Base-by-base conservation (phyloP, 768 basidiomycete genomes). In the Fistulinella prunicolor region DNA sequence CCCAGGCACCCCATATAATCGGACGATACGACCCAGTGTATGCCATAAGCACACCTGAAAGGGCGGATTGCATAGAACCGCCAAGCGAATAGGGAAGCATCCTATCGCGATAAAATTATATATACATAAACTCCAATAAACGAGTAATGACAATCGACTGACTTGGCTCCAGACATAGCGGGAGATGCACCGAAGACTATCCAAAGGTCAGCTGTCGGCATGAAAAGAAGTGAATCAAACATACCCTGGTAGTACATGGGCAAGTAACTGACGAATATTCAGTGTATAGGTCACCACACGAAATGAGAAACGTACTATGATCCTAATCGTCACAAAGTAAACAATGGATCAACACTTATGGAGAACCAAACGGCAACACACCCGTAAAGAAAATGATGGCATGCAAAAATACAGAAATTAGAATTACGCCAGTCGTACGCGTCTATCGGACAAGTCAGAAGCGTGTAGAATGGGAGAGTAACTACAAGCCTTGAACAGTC, bases 231-330 rank as follows among this genome's bases (percentile, higher is more conserved):
- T 1, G 19, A 20, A 36, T 39, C 24, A n/a, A 47, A 20, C 42
- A 28, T 47, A 26, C 63, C 65, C 53, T 74, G 74, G 44, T 68
- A 75, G 50, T 72, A 74, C 43, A 73, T 53, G 4, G 74, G 73
- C 29, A 74, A 43, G 42, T 74, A 73, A 46, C 64, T 67, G 22
- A 22, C 32, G 13, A 43, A 9, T 22, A 6, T 32, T 65, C 23
- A 63, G 30, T 44, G 39, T 12, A 21, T 1, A 22, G 21, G 32
- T 29, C 12, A 37, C 2, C 10, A 6, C 9, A 1, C 4, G 44
- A 10, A 16, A 12, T 13, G 16, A 22, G 44, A 7, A 47, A 49
- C 63, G 12, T 40, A 67, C 63, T 60, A 69, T 60, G 45, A 57
- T 44, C 30, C 63, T 67, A 42, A 16, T 19, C 2, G 48, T 37